phyloP scores from a whole-genome alignment of 2,329 filamentous ascomycete genomes.

The Penicillium sp. region DNA sequence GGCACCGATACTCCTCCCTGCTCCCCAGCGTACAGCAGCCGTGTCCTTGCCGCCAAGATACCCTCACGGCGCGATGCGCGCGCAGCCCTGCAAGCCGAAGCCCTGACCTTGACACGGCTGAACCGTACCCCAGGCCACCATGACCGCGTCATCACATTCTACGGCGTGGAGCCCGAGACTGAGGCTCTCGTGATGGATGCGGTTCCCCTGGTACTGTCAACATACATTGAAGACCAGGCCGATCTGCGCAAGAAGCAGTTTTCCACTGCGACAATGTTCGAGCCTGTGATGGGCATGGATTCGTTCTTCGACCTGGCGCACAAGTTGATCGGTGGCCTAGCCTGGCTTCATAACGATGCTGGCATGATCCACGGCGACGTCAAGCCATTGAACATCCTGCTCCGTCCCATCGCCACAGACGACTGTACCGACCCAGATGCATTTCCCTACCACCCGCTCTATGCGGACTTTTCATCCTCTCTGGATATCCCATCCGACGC shows the following conservation, averaged over 20 bases:
- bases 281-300: slow-evolving; percentile 40
- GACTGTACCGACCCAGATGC: slow-evolving; percentile 7
- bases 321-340: slow-evolving; percentile 39
- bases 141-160: slow-evolving; percentile 42
- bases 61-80: slow-evolving; percentile 40
- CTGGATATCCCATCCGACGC: slow-evolving; percentile 19
- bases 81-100: slow-evolving; percentile 41
- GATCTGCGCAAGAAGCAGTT: slow-evolving; percentile 25
- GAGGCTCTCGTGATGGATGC: slow-evolving; percentile 43
- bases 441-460: slow-evolving; percentile 41
- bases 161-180: slow-evolving; percentile 38
- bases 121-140: slow-evolving; percentile 30
- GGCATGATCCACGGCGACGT: slow-evolving; percentile 47
- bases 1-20: slow-evolving; percentile 30
- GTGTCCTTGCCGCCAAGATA: slow-evolving; percentile 44
- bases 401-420: slow-evolving; percentile 25
- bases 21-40: slow-evolving; percentile 31
- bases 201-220: slow-evolving; percentile 41
- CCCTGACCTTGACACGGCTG: slow-evolving; percentile 39
- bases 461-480: slow-evolving; percentile 45
- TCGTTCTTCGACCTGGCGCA: slow-evolving; percentile 40
- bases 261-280: slow-evolving; percentile 42
- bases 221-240: slow-evolving; percentile 38
- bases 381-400: slow-evolving; percentile 45
- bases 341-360: slow-evolving; percentile 41